phyloP scores from a whole-genome alignment of 2,329 filamentous ascomycete genomes.

The Fusarium piperis region DNA sequence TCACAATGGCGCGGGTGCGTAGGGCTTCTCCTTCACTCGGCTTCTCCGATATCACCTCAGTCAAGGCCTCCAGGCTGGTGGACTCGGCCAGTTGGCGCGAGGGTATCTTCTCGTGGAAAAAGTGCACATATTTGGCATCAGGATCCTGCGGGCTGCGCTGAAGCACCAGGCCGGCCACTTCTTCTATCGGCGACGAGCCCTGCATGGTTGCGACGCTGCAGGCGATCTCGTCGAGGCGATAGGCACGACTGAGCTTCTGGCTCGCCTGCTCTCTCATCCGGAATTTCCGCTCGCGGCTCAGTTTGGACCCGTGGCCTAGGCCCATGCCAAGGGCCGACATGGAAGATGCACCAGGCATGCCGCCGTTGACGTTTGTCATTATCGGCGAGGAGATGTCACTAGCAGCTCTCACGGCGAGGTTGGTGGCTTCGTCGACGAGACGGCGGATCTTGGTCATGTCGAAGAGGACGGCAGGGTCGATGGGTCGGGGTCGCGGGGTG shows the following conservation, averaged over 20 bases:
- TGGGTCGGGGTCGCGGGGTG: constrained; percentile 76
- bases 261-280: constrained; percentile 84
- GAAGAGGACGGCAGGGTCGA: constrained; percentile 84
- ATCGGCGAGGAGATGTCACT: constrained; percentile 75
- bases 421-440: constrained; percentile 82
- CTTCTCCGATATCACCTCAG: constrained; percentile 72
- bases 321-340: constrained; percentile 34
- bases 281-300: constrained; percentile 80
- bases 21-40: constrained; percentile 73
- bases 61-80: constrained; percentile 73
- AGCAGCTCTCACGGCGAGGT: constrained; percentile 79
- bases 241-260: constrained; percentile 79
- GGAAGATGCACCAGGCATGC: constrained; percentile 32
- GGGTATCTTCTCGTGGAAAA: constrained; percentile 91
- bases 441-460: constrained; percentile 85
- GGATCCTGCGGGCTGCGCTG: constrained; percentile 73
- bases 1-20: constrained; percentile 78
- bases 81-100: constrained; percentile 76
- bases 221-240: constrained; percentile 83
- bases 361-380: constrained; percentile 64
- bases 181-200: constrained; percentile 78
- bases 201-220: constrained; percentile 88
- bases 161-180: constrained; percentile 78
- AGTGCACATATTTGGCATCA: constrained; percentile 89
- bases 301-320: constrained; percentile 68